A percentile compares a stretch with the other conserved stretches of the same genome.
These are phyloP conservation scores for Endoconidiophora laricicola DNA, from an alignment of 2,329 filamentous ascomycete genomes.

Conservation along the genomic window DNA sequence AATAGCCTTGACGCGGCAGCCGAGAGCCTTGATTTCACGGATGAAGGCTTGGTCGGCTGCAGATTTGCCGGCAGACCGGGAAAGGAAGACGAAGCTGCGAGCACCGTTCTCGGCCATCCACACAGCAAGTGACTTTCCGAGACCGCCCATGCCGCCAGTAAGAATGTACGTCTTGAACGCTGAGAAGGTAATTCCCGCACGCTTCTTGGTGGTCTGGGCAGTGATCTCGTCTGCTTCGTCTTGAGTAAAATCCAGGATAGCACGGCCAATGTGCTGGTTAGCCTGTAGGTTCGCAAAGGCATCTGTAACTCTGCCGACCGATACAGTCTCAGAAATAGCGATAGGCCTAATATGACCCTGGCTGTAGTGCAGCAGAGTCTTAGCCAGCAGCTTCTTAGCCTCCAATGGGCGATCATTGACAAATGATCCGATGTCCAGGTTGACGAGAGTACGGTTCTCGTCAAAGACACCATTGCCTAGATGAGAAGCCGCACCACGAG, in stretches of 20 bases:
- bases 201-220: conserved; percentile 13
- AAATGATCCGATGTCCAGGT: no score
- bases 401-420: no score
- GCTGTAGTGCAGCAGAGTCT: no score
- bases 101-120: conserved; percentile 16
- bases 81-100: conserved; percentile 18
- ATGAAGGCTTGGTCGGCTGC: conserved; percentile 14
- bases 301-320: no score
- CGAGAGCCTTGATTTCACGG: conserved; percentile 5
- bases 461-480: no score
- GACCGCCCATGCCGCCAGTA: conserved; percentile 16
- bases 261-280: conserved; percentile 17
- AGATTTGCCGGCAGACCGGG: conserved; percentile 16
- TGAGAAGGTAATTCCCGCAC: no score
- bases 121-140: conserved; percentile 14
- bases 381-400: no score
- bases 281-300: no score
- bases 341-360: no score
- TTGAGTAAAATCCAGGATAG: conserved; percentile 16
- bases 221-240: background rate
- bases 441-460: no score
- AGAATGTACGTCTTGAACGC: conserved; percentile 14
- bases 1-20: conserved; percentile 10
- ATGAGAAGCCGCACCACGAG: no score
- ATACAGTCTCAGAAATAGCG: no score